A percentile compares a stretch with the other conserved stretches of the same genome.
These are phyloP conservation scores for Syzygium syzygioides DNA, from an alignment of 441 rosid genomes.

Conservation along the genomic window DNA sequence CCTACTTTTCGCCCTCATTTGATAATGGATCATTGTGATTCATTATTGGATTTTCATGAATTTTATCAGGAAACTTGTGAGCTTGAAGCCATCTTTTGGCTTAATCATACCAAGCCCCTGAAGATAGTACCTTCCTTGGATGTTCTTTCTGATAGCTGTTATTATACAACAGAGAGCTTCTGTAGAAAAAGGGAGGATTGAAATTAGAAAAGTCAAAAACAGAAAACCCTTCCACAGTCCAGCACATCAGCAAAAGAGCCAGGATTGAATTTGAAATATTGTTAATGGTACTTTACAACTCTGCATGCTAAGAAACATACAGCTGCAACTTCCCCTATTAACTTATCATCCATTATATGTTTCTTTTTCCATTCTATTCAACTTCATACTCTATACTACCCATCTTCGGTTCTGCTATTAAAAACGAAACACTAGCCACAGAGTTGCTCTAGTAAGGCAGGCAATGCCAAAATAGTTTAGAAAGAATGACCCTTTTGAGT, in stretches of 20 bases:
- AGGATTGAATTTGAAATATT: not conserved
- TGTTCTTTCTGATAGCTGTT: not conserved
- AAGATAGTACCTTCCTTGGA: not conserved
- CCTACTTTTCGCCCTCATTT: not conserved
- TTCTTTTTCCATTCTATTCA: not conserved
- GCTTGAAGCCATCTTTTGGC: not conserved
- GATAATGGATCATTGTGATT: not conserved
- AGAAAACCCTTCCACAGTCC: not conserved
- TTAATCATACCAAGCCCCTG: not conserved
- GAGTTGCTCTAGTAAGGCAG: not conserved
- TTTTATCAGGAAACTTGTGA: not conserved
- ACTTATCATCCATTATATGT: not conserved
- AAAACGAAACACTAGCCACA: not conserved
- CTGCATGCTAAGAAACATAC: not conserved
- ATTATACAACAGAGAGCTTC: no score
- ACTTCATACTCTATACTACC: not conserved
- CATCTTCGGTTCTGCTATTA: not conserved
- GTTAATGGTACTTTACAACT: not conserved
- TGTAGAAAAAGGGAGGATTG: not conserved
- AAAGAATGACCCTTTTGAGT: not conserved
- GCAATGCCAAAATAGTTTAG: not conserved
- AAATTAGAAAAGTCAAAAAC: not conserved
- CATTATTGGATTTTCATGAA: not conserved
- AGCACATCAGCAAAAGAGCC: not conserved
- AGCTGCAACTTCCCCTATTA: not conserved